Conservation (phyloP, 306 rosid genomes). For the Carpinus viminea region DNA sequence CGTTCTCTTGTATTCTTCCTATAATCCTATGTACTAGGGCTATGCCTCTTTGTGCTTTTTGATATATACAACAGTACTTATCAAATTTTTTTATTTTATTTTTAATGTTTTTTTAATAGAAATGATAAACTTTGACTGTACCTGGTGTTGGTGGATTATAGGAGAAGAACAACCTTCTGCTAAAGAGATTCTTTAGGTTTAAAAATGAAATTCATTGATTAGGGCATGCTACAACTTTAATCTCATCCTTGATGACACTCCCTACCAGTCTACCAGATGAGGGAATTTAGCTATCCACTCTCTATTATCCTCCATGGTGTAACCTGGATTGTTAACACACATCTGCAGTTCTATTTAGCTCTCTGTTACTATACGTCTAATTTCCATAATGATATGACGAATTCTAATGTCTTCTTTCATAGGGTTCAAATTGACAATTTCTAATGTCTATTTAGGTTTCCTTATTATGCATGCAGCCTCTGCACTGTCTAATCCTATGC, state of each 20-base stretch:
- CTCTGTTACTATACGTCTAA: not conserved
- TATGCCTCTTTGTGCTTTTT: too few relatives aligned
- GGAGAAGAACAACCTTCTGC: not conserved
- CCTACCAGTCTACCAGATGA: not conserved
- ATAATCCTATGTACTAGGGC: too few relatives aligned
- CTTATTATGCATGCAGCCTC: not conserved
- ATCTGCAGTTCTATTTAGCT: not conserved
- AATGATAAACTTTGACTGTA: not conserved
- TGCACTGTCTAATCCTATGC: not conserved
- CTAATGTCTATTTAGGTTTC: not conserved
- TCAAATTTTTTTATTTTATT: too few relatives aligned
- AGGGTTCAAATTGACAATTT: not conserved
- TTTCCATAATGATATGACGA: not conserved
- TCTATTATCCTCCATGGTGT: not conserved
- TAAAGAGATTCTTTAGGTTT: not conserved
- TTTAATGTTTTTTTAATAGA: not conserved
- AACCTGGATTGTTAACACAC: not conserved
- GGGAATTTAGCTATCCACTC: not conserved
- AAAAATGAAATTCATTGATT: not conserved
- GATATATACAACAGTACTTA: too few relatives aligned
- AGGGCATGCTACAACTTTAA: not conserved
- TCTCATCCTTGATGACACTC: not conserved
- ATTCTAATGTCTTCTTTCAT: not conserved
- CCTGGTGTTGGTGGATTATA: not conserved
- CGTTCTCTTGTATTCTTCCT: too few relatives aligned